phyloP scores from a whole-genome alignment of 169 alveolate genomes.

The Theileria parva region DNA sequence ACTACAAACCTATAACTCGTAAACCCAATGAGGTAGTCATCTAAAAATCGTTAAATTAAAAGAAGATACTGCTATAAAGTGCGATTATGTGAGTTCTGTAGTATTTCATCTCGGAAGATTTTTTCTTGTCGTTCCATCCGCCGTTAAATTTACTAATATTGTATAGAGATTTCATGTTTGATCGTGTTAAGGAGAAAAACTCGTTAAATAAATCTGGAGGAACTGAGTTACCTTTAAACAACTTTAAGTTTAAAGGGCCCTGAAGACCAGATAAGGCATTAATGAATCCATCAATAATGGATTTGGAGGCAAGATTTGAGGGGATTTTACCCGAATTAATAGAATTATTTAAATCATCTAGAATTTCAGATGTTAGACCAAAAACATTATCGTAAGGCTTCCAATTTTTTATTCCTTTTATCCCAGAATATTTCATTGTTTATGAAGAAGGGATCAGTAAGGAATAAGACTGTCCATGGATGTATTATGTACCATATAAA shows the following conservation, averaged over 20 bases:
- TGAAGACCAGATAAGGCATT: not conserved
- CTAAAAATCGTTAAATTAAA: not conserved
- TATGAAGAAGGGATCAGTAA: not conserved
- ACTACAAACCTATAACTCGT: conserved; percentile 57
- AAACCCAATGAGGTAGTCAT: conserved; percentile 44
- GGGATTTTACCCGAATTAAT: not conserved
- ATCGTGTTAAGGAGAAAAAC: conserved; percentile 52
- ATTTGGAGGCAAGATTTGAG: not conserved
- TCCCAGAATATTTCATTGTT: conserved; percentile 8
- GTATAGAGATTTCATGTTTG: conserved; percentile 67
- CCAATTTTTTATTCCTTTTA: conserved; percentile 21
- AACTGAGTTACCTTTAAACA: conserved; percentile 32
- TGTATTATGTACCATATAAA: not conserved
- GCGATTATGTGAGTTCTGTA: conserved; percentile 49
- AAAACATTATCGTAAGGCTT: conserved; percentile 25
- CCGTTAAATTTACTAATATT: conserved; percentile 63
- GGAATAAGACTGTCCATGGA: not conserved
- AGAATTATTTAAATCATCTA: not conserved
- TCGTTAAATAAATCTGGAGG: conserved; percentile 23
- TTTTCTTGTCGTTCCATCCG: conserved; percentile 72
- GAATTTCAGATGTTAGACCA: not conserved
- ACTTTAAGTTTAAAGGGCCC: not conserved
- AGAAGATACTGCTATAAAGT: conserved; percentile 23
- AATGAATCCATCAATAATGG: not conserved
- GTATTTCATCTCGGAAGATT: conserved; percentile 58